These are phyloP conservation scores for Sugiyamaella novakii DNA, from an alignment of 1,139 yeast genomes.

Conservation along the genomic window DNA sequence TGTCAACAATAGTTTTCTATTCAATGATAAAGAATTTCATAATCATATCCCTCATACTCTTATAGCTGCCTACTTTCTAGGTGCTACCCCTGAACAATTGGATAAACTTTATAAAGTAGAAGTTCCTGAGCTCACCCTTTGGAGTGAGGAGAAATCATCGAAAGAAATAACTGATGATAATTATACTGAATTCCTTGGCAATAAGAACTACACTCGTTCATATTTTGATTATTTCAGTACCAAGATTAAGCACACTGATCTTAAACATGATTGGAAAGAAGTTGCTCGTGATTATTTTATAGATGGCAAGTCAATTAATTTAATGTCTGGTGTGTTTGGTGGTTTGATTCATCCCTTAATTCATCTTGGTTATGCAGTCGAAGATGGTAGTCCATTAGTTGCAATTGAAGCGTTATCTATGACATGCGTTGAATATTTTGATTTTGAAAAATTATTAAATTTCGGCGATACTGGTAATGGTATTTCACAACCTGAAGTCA, in stretches of 20 bases:
- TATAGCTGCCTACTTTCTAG: constrained; percentile 28
- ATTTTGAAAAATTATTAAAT: constrained; percentile 1
- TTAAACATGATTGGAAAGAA: constrained; percentile 35
- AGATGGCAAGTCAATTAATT: constrained; percentile 10
- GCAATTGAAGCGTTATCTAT: constrained; percentile 39
- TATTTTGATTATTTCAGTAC: constrained; percentile 39
- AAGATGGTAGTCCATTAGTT: constrained; percentile 35
- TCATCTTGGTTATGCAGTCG: constrained; percentile 41
- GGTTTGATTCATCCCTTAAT: constrained; percentile 39
- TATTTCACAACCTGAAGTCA: background rate
- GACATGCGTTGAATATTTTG: constrained; percentile 23
- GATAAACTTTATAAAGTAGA: constrained; percentile 32
- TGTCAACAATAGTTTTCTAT: constrained; percentile 34
- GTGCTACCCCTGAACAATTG: constrained; percentile 27
- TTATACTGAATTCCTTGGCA: constrained; percentile 36
- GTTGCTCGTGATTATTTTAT: constrained; percentile 28
- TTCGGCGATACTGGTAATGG: background rate
- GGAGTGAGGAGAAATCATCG: constrained; percentile 39
- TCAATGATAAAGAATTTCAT: constrained; percentile 35
- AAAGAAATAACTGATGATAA: constrained; percentile 39
- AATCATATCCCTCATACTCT: constrained; percentile 39
- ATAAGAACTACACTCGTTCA: constrained; percentile 36
- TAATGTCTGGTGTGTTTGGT: constrained; percentile 32
- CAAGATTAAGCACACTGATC: constrained; percentile 30
- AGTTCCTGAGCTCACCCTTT: constrained; percentile 27